Conservation (phyloP, 192 early-diverging fungal species). For the Backusella liffmaniae region DNA sequence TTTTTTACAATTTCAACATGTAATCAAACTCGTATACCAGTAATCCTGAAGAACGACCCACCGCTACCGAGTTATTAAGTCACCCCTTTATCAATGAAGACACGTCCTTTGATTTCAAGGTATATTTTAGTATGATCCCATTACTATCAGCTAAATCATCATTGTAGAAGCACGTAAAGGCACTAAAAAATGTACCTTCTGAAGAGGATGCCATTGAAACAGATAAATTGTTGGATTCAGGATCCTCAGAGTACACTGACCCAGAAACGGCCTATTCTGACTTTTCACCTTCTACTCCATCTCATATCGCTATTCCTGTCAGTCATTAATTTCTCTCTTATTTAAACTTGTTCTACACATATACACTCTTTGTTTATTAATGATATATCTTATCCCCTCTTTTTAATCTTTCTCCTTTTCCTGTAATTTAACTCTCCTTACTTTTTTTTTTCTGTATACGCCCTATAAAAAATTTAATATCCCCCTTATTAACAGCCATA, state of each 20-base stretch:
- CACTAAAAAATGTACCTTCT: neutral
- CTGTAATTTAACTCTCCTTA: neutral
- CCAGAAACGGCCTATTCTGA: neutral
- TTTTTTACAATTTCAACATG: neutral
- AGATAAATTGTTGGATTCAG: neutral
- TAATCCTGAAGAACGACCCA: constrained; percentile 71
- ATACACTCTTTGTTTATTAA: neutral
- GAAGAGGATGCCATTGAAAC: neutral
- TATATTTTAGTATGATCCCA: neutral
- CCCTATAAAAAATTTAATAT: neutral
- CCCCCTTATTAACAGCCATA: too few relatives aligned
- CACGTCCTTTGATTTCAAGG: constrained; percentile 45
- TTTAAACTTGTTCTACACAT: neutral
- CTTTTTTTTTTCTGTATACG: constrained; percentile 9
- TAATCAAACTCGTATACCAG: constrained; percentile 21
- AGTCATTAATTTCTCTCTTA: neutral
- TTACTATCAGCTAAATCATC: too few relatives aligned
- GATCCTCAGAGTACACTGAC: neutral
- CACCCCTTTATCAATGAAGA: constrained; percentile 65
- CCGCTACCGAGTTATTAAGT: constrained; percentile 63
- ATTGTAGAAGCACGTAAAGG: neutral
- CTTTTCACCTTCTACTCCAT: neutral
- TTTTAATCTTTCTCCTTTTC: neutral
- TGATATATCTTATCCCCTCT: neutral
- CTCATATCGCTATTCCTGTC: neutral